phyloP scores from a whole-genome alignment of 2,329 filamentous ascomycete species.

The Cladophialophora psammophila region DNA sequence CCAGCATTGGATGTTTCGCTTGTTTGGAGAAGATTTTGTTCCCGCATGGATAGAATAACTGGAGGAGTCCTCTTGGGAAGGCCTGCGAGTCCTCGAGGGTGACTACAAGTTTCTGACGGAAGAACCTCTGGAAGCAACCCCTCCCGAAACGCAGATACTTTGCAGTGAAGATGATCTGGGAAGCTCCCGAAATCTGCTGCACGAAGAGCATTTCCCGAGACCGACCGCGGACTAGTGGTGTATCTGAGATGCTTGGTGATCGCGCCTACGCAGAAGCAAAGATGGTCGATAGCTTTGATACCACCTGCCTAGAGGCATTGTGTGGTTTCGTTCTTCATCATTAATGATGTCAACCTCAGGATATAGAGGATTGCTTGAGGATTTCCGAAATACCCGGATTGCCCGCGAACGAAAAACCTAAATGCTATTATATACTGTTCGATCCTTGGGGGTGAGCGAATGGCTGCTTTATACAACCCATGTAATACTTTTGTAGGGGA shows the following conservation, averaged over 20 bases:
- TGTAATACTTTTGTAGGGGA: too few species aligned
- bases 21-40: conserved; percentile 25
- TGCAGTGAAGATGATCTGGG: conserved; percentile 31
- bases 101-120: conserved; percentile 21
- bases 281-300: background rate
- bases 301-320: background rate
- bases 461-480: too few species aligned
- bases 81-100: conserved; percentile 22
- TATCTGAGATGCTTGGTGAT: background rate
- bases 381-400: background rate
- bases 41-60: conserved; percentile 28
- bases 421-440: too few species aligned
- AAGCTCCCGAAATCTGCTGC: background rate
- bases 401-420: too few species aligned
- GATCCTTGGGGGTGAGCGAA: too few species aligned
- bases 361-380: background rate
- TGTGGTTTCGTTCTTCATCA: background rate
- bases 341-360: background rate
- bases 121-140: conserved; percentile 7
- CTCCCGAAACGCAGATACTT: conserved; percentile 27
- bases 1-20: conserved; percentile 39
- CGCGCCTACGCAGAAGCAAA: background rate
- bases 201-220: background rate
- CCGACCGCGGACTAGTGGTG: background rate
- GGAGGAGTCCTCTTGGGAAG: conserved; percentile 29